Conservation (phyloP, 2,329 filamentous ascomycete genomes). For the Pseudogymnoascus sp. region DNA sequence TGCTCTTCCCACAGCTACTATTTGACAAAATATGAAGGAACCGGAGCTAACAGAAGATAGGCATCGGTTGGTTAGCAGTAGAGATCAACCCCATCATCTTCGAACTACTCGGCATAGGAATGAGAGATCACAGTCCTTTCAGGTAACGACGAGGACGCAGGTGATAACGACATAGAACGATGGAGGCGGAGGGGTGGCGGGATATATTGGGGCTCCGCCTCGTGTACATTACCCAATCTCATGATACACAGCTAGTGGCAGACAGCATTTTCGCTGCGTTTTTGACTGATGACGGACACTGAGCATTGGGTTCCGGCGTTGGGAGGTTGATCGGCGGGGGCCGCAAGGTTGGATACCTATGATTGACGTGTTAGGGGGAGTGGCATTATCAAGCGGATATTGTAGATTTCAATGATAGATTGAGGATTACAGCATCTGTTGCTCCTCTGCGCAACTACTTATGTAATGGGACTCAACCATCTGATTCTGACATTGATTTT, state of each 20-base stretch:
- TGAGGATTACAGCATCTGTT: too few relatives aligned
- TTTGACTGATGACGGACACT: not conserved
- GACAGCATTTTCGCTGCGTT: not conserved
- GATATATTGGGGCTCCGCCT: not conserved
- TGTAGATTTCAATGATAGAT: not conserved
- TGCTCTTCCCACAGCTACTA: conserved; percentile 26
- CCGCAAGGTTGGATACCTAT: not conserved
- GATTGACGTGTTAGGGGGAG: not conserved
- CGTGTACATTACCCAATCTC: conserved; percentile 4
- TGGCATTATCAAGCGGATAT: conserved; percentile 2
- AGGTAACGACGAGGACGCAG: not conserved
- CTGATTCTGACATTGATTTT: too few relatives aligned
- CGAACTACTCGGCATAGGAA: conserved; percentile 34
- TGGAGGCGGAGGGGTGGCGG: not conserved
- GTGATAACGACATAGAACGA: not conserved
- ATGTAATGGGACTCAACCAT: too few relatives aligned
- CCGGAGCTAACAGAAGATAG: conserved; percentile 32
- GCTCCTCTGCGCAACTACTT: too few relatives aligned
- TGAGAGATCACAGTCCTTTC: conserved; percentile 13
- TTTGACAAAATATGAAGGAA: not conserved
- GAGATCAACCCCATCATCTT: conserved; percentile 36
- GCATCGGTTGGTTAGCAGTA: conserved; percentile 71
- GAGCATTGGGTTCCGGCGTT: not conserved
- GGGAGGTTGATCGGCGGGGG: not conserved
- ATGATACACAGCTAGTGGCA: not conserved